Percentiles rank a stretch among this genome's conserved stretches.
These are phyloP conservation scores for Chaetomium globosum DNA, from an alignment of 2,329 filamentous ascomycete species.

Conservation along the genomic window DNA sequence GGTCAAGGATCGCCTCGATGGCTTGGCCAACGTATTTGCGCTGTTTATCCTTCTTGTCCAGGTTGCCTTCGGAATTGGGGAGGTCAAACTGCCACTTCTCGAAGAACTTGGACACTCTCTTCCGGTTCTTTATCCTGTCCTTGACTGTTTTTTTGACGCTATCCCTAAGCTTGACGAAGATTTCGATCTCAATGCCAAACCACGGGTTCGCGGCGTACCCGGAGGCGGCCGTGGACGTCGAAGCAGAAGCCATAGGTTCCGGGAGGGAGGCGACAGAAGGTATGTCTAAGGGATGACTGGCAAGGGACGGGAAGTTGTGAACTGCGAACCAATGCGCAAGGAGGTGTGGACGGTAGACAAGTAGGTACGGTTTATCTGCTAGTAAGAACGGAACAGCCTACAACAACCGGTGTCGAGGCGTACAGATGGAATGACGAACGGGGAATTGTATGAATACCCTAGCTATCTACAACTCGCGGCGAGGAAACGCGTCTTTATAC, in stretches of 20 bases:
- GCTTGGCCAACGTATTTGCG: neutral
- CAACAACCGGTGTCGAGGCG: neutral
- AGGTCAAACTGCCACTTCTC: neutral
- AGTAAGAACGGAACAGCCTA: neutral
- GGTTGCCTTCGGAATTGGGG: neutral
- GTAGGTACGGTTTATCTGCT: neutral
- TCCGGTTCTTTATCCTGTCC: neutral
- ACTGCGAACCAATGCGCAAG: neutral
- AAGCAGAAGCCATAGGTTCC: neutral
- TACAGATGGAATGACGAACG: neutral
- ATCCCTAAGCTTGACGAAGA: neutral
- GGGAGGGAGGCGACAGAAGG: too few species aligned
- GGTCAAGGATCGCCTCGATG: neutral
- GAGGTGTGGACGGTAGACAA: neutral
- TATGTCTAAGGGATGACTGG: neutral
- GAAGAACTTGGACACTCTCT: neutral
- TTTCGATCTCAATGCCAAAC: constrained; percentile 1
- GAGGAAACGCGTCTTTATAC: neutral
- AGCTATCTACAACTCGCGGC: neutral
- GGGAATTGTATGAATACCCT: neutral
- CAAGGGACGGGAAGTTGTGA: neutral
- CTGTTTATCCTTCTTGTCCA: neutral
- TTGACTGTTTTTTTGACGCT: neutral
- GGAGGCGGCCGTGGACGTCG: too few species aligned
- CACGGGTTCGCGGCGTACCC: neutral